Conservation (phyloP, 2,329 filamentous ascomycete genomes). For the Fusarium nisikadoi region DNA sequence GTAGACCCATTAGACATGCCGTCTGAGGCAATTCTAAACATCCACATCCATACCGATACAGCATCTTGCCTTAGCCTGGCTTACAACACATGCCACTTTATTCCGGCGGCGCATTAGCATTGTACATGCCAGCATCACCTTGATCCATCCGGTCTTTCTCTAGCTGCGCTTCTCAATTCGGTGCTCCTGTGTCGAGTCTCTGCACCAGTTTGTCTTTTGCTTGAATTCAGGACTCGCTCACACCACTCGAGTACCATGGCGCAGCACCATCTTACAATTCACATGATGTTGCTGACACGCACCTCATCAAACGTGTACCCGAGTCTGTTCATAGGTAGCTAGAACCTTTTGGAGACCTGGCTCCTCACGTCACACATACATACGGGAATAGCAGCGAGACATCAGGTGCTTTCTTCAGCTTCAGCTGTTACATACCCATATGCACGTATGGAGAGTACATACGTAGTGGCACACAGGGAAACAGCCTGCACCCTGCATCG, state of each 20-base stretch:
- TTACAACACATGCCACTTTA: slow-evolving; percentile 25
- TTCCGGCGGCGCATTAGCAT: slow-evolving; percentile 2
- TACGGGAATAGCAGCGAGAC: background rate
- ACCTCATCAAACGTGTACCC: slow-evolving; percentile 19
- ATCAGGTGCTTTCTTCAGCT: slow-evolving; percentile 11
- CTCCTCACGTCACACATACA: slow-evolving; percentile 28
- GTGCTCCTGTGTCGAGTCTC: background rate
- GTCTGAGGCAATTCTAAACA: slow-evolving; percentile 43
- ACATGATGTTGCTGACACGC: slow-evolving; percentile 38
- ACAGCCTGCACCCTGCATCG: slow-evolving; percentile 17
- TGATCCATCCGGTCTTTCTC: slow-evolving; percentile 9
- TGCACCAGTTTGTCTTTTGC: background rate
- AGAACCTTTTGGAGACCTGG: background rate
- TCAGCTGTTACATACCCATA: background rate
- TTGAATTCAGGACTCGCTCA: background rate
- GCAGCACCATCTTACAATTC: slow-evolving; percentile 35
- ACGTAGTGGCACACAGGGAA: slow-evolving; percentile 1
- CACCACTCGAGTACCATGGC: slow-evolving; percentile 28
- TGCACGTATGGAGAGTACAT: background rate
- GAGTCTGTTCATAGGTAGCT: background rate
- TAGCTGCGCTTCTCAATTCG: background rate
- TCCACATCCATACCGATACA: slow-evolving; percentile 1
- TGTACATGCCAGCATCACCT: background rate
- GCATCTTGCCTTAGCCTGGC: slow-evolving; percentile 17
- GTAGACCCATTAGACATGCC: slow-evolving; percentile 12